A percentile compares a stretch with the other conserved stretches of the same genome.
Conservation (phyloP, 352 stramenopile genomes). For the Thalassiosira ordinaria region DNA sequence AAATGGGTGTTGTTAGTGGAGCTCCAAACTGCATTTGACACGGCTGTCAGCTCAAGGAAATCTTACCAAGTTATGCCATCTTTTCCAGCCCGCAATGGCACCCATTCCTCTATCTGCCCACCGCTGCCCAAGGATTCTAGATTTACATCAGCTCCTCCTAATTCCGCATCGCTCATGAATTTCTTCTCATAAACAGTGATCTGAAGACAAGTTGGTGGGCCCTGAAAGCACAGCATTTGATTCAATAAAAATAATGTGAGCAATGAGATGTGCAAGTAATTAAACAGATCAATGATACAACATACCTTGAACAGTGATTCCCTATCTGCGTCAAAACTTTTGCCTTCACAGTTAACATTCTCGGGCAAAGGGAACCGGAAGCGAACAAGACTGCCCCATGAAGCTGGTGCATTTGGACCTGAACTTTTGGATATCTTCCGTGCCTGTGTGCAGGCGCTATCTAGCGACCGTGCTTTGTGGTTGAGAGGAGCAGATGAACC, state of each 20-base stretch:
- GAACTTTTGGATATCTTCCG: conserved; percentile 83
- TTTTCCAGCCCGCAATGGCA: conserved; percentile 77
- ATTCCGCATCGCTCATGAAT: conserved; percentile 82
- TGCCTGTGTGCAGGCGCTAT: conserved; percentile 76
- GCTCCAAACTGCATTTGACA: background rate
- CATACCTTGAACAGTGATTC: conserved; percentile 82
- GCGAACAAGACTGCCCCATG: conserved; percentile 82
- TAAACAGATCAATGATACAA: background rate
- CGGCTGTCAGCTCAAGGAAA: too few species aligned
- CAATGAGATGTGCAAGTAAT: background rate
- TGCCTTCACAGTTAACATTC: conserved; percentile 76
- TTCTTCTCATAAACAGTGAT: conserved; percentile 87
- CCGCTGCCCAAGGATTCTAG: conserved; percentile 77
- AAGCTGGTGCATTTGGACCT: conserved; percentile 83
- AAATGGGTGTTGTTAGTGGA: conserved; percentile 8
- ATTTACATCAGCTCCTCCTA: conserved; percentile 82
- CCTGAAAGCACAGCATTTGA: conserved; percentile 28
- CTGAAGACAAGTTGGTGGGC: conserved; percentile 80
- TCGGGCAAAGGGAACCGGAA: conserved; percentile 85
- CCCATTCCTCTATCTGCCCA: conserved; percentile 86
- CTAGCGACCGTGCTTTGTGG: conserved; percentile 78
- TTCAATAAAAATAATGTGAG: background rate
- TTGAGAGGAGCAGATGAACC: conserved; percentile 75
- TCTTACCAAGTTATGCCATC: conserved; percentile 84
- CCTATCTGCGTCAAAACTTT: conserved; percentile 76